These are phyloP conservation scores for Volvox africanus DNA, from an alignment of 139 green algal species.

Conservation along the genomic window DNA sequence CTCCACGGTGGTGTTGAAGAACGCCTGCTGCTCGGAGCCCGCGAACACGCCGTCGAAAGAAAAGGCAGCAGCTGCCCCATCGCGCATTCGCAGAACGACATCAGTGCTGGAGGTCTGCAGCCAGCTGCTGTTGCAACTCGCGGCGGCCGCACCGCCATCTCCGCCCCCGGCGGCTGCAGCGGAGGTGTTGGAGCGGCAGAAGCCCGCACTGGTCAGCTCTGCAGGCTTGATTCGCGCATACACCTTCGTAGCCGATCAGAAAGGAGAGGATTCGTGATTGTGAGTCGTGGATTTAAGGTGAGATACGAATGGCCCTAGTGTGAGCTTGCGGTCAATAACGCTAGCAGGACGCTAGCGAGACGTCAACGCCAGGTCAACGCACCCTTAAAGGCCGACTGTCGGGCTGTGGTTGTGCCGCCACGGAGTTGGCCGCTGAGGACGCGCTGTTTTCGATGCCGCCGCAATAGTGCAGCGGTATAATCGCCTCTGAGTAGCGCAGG, in stretches of 20 bases:
- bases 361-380: not conserved
- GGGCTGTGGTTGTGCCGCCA: not conserved
- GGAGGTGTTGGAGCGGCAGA: not conserved
- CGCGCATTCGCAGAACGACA: not conserved
- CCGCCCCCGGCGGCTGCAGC: not conserved
- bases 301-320: not conserved
- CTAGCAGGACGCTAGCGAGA: too few relatives aligned
- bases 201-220: not conserved
- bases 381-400: not conserved
- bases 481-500: conserved; percentile 19
- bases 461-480: not conserved
- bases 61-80: not conserved
- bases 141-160: not conserved
- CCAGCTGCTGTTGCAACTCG: not conserved
- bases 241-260: not conserved
- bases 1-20: not conserved
- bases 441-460: not conserved
- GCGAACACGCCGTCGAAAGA: conserved; percentile 16
- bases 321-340: not conserved
- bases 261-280: not conserved
- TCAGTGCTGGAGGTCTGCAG: not conserved
- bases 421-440: not conserved
- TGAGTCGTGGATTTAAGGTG: not conserved
- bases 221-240: conserved; percentile 15
- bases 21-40: conserved; percentile 5